Base-by-base conservation (phyloP, 768 basidiomycete genomes). In the Naganishia kalamii region DNA sequence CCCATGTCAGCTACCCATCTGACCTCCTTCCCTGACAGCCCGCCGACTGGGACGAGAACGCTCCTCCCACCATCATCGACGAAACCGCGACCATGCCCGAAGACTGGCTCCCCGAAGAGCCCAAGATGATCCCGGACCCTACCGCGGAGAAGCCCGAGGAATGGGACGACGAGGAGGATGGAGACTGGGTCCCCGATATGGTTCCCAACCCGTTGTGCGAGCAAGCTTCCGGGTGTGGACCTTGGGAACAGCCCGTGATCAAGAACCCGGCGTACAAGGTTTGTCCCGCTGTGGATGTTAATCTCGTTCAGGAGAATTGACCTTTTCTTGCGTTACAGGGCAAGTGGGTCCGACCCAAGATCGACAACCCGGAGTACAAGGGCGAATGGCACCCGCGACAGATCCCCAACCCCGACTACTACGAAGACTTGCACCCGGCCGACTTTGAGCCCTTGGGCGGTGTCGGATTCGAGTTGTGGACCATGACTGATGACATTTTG, bases 81-180 rank as follows among this genome's bases (percentile, higher is more conserved):
- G 85, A 85, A 72, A 88, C 90, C 12, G 93, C 92, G 5, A 82
- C 79, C 66, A 93, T 89, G 81, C 96, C 96, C 33, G 92, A 88
- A 67, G 93, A 89, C 72, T 99, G 96, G 96, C 86, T 99, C 65
- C 92, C 89, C 67, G 81, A 96, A 63, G 96, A 97, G 76, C 85
- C 87, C 7, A 78, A 83, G 63, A 82, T 80, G 51, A 84, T 96
- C 72, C 85, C 92, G 51, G 96, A 99, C 75, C 94, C 96, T 67
- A 78, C 79, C n/a, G 81, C 81, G 15, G 85, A 87, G 79, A 97
- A 96, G 82, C 96, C 96, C 6, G 96, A 99, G 77, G 96, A 99
- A 79, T 99, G 96, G 96, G 92, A 96, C 73, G 94, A 97, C 72
- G 96, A 97, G 76, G 96, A 98, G 77, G 94, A 99, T 71, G 96